Conservation (phyloP, 2,329 filamentous ascomycete species). For the Pseudocercospora ulei region DNA sequence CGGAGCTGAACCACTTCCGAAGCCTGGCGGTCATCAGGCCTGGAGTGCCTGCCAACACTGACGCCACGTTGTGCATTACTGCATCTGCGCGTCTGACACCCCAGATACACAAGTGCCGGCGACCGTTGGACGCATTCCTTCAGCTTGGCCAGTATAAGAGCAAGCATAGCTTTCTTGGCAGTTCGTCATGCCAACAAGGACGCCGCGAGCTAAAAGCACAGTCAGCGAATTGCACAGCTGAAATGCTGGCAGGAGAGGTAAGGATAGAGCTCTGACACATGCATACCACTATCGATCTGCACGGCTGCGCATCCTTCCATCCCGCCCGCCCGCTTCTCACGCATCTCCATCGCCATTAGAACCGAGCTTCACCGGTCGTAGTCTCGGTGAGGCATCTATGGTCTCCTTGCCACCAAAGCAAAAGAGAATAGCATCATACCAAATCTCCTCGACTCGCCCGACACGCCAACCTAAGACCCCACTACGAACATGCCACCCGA, state of each 20-base stretch:
- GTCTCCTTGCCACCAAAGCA: neutral
- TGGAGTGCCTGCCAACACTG: constrained; percentile 1
- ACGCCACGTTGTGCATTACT: neutral
- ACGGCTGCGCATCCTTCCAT: constrained; percentile 5
- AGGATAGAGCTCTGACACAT: constrained; percentile 4
- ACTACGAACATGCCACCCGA: neutral
- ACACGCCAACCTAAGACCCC: neutral
- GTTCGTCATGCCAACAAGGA: constrained; percentile 7
- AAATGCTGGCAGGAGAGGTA: constrained; percentile 4
- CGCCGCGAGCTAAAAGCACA: constrained; percentile 1
- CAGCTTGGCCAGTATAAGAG: neutral
- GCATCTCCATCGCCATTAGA: neutral
- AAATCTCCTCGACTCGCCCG: neutral
- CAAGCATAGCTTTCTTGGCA: constrained; percentile 1
- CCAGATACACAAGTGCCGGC: neutral
- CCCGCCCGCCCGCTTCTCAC: neutral
- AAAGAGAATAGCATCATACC: too few relatives aligned
- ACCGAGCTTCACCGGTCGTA: neutral
- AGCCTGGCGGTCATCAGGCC: constrained; percentile 1
- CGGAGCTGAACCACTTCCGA: constrained; percentile 7
- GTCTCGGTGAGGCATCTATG: neutral
- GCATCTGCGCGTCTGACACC: neutral
- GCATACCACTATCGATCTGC: constrained; percentile 2
- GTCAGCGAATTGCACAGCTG: constrained; percentile 3
- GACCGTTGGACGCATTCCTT: neutral